These are phyloP conservation scores for Hymenoscyphus infarciens DNA, from an alignment of 2,329 filamentous ascomycete genomes.

Conservation along the genomic window DNA sequence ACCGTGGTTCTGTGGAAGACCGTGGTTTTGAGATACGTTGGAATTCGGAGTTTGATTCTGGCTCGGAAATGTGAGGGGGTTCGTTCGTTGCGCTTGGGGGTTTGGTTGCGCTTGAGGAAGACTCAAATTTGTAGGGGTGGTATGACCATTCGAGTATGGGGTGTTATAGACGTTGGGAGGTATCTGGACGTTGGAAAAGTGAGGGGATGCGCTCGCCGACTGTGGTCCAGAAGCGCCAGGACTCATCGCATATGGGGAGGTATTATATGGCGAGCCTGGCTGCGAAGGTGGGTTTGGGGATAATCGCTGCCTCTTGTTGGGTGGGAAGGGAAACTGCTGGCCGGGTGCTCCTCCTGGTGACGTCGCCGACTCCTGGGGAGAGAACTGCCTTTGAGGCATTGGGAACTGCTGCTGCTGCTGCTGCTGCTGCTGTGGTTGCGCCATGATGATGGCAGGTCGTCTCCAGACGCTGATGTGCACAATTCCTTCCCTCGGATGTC, in stretches of 20 bases:
- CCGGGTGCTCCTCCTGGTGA: slow-evolving; percentile 54
- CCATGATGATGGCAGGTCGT: slow-evolving; percentile 27
- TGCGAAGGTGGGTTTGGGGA: slow-evolving; percentile 68
- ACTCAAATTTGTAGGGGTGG: slow-evolving; percentile 24
- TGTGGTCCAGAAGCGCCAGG: slow-evolving; percentile 38
- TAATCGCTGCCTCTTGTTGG: slow-evolving; percentile 69
- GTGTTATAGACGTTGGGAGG: slow-evolving; percentile 34
- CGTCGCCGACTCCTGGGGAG: slow-evolving; percentile 58
- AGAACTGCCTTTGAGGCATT: slow-evolving; percentile 53
- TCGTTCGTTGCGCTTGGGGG: slow-evolving; percentile 33
- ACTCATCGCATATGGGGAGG: slow-evolving; percentile 48
- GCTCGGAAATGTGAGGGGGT: slow-evolving; percentile 25
- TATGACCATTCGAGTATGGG: slow-evolving; percentile 35
- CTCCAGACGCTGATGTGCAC: not conserved
- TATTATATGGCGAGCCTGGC: slow-evolving; percentile 59
- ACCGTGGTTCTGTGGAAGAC: slow-evolving; percentile 2
- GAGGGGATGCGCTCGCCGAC: slow-evolving; percentile 30
- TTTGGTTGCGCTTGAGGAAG: slow-evolving; percentile 26
- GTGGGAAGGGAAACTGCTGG: slow-evolving; percentile 58
- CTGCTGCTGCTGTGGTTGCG: slow-evolving; percentile 35
- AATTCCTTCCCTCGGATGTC: not conserved
- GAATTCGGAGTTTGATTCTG: slow-evolving; percentile 17
- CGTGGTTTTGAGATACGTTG: slow-evolving; percentile 16
- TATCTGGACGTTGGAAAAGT: slow-evolving; percentile 33
- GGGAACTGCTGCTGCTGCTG: slow-evolving; percentile 37